phyloP scores from a whole-genome alignment of 192 early-diverging fungal genomes.

The Entophlyctis helioformis region DNA sequence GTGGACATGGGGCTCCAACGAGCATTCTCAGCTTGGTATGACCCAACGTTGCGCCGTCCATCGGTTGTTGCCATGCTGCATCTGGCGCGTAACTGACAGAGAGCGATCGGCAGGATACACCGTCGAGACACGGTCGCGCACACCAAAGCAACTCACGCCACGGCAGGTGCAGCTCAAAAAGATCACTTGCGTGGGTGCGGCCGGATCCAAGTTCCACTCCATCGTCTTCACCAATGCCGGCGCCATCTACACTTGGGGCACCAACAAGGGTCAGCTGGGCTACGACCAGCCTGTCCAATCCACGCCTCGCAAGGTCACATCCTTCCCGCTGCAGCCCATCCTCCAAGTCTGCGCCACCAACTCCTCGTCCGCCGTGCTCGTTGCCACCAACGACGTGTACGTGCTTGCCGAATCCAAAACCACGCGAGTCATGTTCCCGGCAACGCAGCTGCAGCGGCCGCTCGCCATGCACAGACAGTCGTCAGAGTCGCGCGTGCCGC shows the following conservation, averaged over 20 bases:
- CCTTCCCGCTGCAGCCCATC: conserved; percentile 36
- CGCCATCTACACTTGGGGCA: conserved; percentile 54
- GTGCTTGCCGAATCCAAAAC: conserved; percentile 41
- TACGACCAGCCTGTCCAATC: conserved; percentile 29
- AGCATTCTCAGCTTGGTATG: conserved; percentile 49
- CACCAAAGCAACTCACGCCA: too few relatives aligned
- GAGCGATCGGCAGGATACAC: too few relatives aligned
- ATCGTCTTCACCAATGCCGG: conserved; percentile 44
- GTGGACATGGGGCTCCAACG: conserved; percentile 54
- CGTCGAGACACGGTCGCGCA: too few relatives aligned
- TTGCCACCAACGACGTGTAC: conserved; percentile 38
- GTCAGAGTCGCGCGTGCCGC: too few relatives aligned
- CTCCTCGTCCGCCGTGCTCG: conserved; percentile 51
- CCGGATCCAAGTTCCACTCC: conserved; percentile 58
- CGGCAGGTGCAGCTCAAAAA: too few relatives aligned
- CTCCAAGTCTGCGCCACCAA: conserved; percentile 51
- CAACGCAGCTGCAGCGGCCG: conserved; percentile 2
- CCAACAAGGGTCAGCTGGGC: conserved; percentile 64
- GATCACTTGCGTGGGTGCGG: conserved; percentile 37
- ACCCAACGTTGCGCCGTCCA: too few relatives aligned
- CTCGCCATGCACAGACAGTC: too few relatives aligned
- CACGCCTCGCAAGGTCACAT: conserved; percentile 49
- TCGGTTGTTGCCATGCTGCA: too few relatives aligned
- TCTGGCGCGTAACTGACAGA: too few relatives aligned
- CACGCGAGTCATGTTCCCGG: conserved; percentile 36